Evolutionary conservation across 2,329 filamentous ascomycete genomes (phyloP).

Genomic region (Emergomyces africanus): DNA sequence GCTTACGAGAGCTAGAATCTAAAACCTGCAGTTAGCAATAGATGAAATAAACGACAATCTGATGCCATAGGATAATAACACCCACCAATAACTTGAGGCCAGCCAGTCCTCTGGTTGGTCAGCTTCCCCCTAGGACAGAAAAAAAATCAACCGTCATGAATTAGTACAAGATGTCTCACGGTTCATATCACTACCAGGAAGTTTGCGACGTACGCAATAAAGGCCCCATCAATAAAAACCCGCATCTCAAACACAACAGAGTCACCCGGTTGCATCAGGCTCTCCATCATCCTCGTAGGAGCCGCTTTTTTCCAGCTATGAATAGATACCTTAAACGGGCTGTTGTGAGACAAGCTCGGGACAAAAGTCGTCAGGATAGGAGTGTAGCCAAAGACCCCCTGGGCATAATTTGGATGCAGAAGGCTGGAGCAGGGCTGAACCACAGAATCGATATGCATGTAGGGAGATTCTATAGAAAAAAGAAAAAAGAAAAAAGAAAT

Average conservation of each 20-base stretch:
- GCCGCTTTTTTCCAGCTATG: constrained; percentile 58
- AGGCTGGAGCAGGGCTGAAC: constrained; percentile 20
- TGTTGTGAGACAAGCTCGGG: constrained; percentile 46
- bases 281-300: constrained; percentile 44
- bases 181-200: no score
- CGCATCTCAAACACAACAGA: constrained; percentile 51
- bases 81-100: constrained; percentile 44
- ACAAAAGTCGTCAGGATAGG: constrained; percentile 61
- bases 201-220: constrained; percentile 42
- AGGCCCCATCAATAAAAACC: constrained; percentile 54
- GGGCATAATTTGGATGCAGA: constrained; percentile 6
- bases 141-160: not conserved
- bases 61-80: constrained; percentile 12
- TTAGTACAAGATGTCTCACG: not conserved
- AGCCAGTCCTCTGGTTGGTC: constrained; percentile 39
- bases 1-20: constrained; percentile 27
- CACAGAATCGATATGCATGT: constrained; percentile 33
- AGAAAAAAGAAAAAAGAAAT: no score
- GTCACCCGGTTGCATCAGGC: constrained; percentile 45
- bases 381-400: constrained; percentile 29
- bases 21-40: not conserved
- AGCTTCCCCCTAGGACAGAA: constrained; percentile 38
- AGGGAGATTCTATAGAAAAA: constrained; percentile 37
- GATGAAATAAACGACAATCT: not conserved
- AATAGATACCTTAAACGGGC: constrained; percentile 58